Evolutionary conservation across 306 rosid genomes (phyloP).

Genomic region (Prunus dulcis): DNA sequence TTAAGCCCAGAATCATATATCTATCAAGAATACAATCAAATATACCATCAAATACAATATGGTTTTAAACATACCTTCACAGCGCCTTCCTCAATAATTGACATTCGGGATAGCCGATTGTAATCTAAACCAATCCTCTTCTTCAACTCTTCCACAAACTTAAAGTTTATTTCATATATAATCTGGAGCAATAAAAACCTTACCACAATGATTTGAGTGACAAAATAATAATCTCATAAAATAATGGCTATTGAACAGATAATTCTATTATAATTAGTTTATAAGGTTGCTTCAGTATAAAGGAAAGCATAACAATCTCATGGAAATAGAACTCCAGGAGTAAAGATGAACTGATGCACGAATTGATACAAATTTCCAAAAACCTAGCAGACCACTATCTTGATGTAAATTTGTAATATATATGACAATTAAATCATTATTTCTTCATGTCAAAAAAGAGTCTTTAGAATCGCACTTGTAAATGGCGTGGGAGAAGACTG

Average conservation of each 20-base stretch:
- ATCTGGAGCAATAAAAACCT: conserved; percentile 38
- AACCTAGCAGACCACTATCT: not conserved
- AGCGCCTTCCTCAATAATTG: conserved; percentile 72
- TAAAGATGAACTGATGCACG: not conserved
- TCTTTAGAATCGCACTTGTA: conserved; percentile 40
- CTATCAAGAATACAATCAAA: not conserved
- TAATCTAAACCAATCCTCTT: conserved; percentile 72
- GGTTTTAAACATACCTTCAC: conserved; percentile 45
- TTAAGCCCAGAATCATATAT: not conserved
- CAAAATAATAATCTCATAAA: conserved; percentile 3
- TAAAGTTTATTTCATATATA: conserved; percentile 53
- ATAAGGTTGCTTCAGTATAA: not conserved
- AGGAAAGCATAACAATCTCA: not conserved
- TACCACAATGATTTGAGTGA: conserved; percentile 5
- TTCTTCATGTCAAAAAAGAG: not conserved
- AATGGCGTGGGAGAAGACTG: conserved; percentile 77
- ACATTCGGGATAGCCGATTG: conserved; percentile 56
- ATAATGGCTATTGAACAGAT: not conserved
- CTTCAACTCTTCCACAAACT: conserved; percentile 64
- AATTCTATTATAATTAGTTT: not conserved
- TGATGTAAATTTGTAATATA: not conserved
- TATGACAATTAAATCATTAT: not conserved
- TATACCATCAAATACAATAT: conserved; percentile 1
- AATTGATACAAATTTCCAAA: not conserved
- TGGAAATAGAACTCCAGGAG: not conserved